Evolutionary conservation across 805 yeast genomes (phyloP), one percentile per base, ranked within the genome.

Genomic region (Teunomyces cretensis): DNA sequence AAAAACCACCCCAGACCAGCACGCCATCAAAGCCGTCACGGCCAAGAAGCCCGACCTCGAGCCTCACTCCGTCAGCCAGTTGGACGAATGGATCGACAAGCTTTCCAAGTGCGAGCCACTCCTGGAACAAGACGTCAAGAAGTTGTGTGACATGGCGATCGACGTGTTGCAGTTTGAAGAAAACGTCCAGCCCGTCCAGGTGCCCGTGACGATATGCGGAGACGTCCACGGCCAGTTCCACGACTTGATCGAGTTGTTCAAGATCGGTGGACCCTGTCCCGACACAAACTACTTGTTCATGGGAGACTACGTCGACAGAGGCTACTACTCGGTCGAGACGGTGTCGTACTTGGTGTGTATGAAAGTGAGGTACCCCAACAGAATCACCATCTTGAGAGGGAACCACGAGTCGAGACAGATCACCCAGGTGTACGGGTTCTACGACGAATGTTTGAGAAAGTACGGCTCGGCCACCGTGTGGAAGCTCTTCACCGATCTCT

Each of bases 201-300:
- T 90, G 7, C 99, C 99, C 4, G 98, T 94, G 30, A 92, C 98
- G 14, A 90, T 91, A 53, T 92, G 97, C 74, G 97, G 97, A 54
- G 97, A 90, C 67, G 92, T 90, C 44, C 97, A 90, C 63, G 97
- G 97, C 33, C 97, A 90, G 67, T 91, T 90, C 65, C 97, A 91
- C 64, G 97, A 90, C 72, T 74, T 90, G 64, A 86, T 89, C 84
- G 97, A 90, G 66, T 74, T 90, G 47, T 91, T 90, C 68, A 88
- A 88, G 59, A 90, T 90, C 58, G 97, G 97, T 11, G 78, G 78
- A 9, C 76, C 78, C n/a, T 72, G 76, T 49, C 78, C 78, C 11
- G 78, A 72, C 54, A 72, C 78, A 12, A 72, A 72, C 57, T 72
- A 72, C 55, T 61, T 72, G 52, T 72, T 72, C 52, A 72, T 72